A percentile compares a stretch with the other conserved stretches of the same genome.
phyloP scores from a whole-genome alignment of 106 monocot genomes.

The Dendrobium nobile region DNA sequence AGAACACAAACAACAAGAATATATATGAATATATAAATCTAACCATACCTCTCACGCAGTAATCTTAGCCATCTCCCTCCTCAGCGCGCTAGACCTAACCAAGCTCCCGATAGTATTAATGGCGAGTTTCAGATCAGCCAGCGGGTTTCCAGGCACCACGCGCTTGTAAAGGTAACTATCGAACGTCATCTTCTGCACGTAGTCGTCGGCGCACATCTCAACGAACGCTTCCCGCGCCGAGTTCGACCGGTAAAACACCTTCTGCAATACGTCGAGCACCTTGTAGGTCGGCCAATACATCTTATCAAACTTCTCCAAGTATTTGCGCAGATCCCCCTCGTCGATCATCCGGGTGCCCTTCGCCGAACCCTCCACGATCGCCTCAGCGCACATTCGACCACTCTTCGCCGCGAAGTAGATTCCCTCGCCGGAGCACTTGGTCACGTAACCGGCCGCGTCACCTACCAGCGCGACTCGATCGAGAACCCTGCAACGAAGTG shows the following conservation, averaged over 20 bases:
- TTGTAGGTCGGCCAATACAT: conserved; percentile 97
- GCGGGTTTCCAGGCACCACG: conserved; percentile 81
- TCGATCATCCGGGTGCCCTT: conserved; percentile 65
- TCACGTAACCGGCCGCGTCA: conserved; percentile 91
- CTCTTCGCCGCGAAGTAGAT: conserved; percentile 98
- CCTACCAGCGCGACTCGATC: conserved; percentile 71
- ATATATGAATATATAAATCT: background rate
- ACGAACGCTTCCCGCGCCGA: conserved; percentile 71
- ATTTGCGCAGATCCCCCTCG: conserved; percentile 71
- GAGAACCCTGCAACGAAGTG: conserved; percentile 25
- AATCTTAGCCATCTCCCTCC: conserved; percentile 67
- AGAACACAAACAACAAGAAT: too few species aligned
- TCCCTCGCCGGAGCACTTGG: conserved; percentile 98
- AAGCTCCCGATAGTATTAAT: conserved; percentile 89
- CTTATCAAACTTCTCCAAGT: conserved; percentile 74
- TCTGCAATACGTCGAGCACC: conserved; percentile 94
- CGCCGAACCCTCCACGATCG: conserved; percentile 58
- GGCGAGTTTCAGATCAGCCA: conserved; percentile 84
- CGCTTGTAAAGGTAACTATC: conserved; percentile 94
- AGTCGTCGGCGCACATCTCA: conserved; percentile 80
- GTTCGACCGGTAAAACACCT: conserved; percentile 95
- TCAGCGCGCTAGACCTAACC: conserved; percentile 74
- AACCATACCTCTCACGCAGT: background rate
- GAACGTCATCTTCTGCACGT: conserved; percentile 99
- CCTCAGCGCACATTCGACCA: conserved; percentile 84